Evolutionary conservation across 257 asterid species (phyloP), one percentile per base, ranked within the genome.

Genomic region (Solanum pimpinellifolium): DNA sequence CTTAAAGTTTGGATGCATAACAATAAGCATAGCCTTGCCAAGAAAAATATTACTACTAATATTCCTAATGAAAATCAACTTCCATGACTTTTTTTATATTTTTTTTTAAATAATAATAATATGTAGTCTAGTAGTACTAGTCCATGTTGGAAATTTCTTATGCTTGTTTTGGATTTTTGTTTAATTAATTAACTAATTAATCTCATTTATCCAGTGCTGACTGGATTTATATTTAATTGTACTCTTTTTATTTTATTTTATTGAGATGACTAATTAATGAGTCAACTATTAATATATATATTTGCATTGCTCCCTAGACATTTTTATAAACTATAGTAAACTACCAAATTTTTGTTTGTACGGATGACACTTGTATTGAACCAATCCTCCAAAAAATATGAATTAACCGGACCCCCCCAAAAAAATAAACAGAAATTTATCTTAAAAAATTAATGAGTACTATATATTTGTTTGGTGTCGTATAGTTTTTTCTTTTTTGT

Each of bases 1-100:
- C 93, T 96, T 9, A 96, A 96, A 83, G 98, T 96, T 16, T 96
- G 99, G 99, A 94, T 96, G 98, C 99, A 96, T 59, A 96, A 96
- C 91, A 95, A 95, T 87, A 96, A 95, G 86, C 95, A 93, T 37
- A 94, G 73, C 80, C 93, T 96, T 80, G 94, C 95, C 11, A 96
- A 95, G 92, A 96, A 92, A 86, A 65, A 66, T 13, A 23, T 88
- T 42, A 69, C 85, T 49, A 33, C 35, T 33, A 33, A 3, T 33
- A 33, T 33, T 60, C 84, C 83, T 77, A 84, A 14, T 83, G 69
- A 83, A n/a, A 85, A 78, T 78, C 92, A 90, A 78, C 88, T 90
- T 87, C 83, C 35, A 74, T 72, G 78, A 74, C 11, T 74, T 68
- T 25, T 16, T 8, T 47, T 8, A 3, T 33, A 29, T 29, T 13